Conservation (phyloP, 2,329 filamentous ascomycete genomes). For the Alternaria dauci region DNA sequence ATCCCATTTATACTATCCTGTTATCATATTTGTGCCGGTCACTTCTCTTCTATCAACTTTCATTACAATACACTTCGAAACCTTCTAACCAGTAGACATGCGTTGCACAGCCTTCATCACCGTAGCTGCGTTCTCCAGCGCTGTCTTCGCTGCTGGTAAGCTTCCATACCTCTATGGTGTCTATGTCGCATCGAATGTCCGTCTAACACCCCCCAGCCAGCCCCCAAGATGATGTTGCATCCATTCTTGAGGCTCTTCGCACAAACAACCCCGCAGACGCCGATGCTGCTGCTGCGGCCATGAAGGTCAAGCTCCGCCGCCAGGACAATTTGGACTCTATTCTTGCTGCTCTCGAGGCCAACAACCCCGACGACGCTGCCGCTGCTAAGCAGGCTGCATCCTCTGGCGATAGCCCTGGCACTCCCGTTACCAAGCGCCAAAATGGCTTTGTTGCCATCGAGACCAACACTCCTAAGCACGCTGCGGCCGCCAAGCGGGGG, state of each 20-base stretch:
- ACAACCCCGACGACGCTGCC: slow-evolving; percentile 38
- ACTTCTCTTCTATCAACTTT: slow-evolving; percentile 28
- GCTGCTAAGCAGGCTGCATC: slow-evolving; percentile 24
- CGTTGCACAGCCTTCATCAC: slow-evolving; percentile 38
- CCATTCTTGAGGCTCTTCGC: slow-evolving; percentile 40
- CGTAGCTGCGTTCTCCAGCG: slow-evolving; percentile 36
- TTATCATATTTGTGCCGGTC: slow-evolving; percentile 41
- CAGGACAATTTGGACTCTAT: slow-evolving; percentile 34
- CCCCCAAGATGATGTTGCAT: slow-evolving; percentile 35
- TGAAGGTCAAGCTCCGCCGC: slow-evolving; percentile 37
- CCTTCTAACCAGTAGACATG: slow-evolving; percentile 32
- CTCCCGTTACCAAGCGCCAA: slow-evolving; percentile 17
- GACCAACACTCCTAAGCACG: slow-evolving; percentile 35
- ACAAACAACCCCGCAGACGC: slow-evolving; percentile 41
- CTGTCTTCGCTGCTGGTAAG: slow-evolving; percentile 37
- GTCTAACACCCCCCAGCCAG: slow-evolving; percentile 17
- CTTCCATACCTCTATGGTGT: background rate
- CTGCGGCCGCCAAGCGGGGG: slow-evolving; percentile 14
- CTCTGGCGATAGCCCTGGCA: background rate
- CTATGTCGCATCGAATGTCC: background rate
- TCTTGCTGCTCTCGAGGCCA: slow-evolving; percentile 31
- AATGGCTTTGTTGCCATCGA: slow-evolving; percentile 22
- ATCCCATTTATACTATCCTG: slow-evolving; percentile 19
- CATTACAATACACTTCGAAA: background rate
- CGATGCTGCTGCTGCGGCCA: slow-evolving; percentile 33